These are phyloP conservation scores for Danielia reshetovae DNA, from an alignment of 805 yeast genomes.

Conservation along the genomic window DNA sequence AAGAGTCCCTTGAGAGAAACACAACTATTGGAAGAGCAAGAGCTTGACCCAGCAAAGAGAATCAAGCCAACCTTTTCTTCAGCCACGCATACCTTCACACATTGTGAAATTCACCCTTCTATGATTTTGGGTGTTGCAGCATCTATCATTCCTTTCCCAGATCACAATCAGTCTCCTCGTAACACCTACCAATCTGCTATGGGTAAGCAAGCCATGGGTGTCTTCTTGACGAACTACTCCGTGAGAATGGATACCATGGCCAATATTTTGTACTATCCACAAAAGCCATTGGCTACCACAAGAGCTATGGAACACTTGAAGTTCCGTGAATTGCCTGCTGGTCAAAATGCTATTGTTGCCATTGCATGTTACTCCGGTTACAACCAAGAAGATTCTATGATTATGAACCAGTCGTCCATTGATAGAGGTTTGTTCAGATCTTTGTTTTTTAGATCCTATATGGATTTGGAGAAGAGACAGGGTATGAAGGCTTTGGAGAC, in stretches of 20 bases:
- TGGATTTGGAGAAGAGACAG: constrained; percentile 97
- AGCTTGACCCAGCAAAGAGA: constrained; percentile 75
- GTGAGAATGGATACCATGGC: constrained; percentile 99
- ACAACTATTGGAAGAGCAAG: constrained; percentile 42
- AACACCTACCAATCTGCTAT: constrained; percentile 98
- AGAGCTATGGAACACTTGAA: constrained; percentile 96
- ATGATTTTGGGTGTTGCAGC: constrained; percentile 99
- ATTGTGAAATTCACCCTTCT: constrained; percentile 98
- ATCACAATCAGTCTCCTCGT: constrained; percentile 99
- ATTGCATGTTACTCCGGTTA: constrained; percentile 98
- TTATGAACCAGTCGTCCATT: constrained; percentile 97
- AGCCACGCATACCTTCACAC: constrained; percentile 80
- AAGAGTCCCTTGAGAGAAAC: constrained; percentile 39
- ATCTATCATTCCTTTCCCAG: constrained; percentile 98
- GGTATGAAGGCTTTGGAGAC: constrained; percentile 99
- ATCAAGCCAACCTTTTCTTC: constrained; percentile 61
- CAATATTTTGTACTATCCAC: constrained; percentile 93
- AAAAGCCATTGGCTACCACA: constrained; percentile 96
- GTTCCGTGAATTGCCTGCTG: constrained; percentile 97
- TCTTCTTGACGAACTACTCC: constrained; percentile 87
- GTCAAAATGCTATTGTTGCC: constrained; percentile 98
- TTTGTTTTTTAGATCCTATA: constrained; percentile 91
- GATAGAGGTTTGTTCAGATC: constrained; percentile 96
- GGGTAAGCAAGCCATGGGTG: constrained; percentile 99
- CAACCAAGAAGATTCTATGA: constrained; percentile 99